These are phyloP conservation scores for Orbilia javanica DNA, from an alignment of 2,329 filamentous ascomycete species.

Conservation along the genomic window DNA sequence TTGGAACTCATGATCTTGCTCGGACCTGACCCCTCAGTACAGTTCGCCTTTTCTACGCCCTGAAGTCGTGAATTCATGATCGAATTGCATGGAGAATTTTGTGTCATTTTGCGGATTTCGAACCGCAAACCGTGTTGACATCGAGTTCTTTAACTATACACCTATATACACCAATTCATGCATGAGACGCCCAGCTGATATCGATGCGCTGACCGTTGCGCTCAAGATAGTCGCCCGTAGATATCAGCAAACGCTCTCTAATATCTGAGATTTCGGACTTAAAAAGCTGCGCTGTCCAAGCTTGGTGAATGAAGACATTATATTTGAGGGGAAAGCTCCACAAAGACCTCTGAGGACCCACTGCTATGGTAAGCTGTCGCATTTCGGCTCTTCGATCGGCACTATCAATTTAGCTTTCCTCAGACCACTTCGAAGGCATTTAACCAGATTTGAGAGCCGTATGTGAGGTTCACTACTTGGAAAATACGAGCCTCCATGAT, in stretches of 20 bases:
- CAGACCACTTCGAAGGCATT: constrained; percentile 1
- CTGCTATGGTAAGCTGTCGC: constrained; percentile 5
- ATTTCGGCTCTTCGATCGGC: constrained; percentile 52
- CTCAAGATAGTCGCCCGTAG: too few relatives aligned
- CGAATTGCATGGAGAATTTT: background rate
- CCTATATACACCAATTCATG: too few relatives aligned
- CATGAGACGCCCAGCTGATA: too few relatives aligned
- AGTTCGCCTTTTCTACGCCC: too few relatives aligned
- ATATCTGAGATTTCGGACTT: background rate
- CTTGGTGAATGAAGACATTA: background rate
- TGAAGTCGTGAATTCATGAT: too few relatives aligned
- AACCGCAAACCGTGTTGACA: constrained; percentile 18
- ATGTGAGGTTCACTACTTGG: background rate
- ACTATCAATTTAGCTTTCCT: constrained; percentile 12
- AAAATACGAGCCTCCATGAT: constrained; percentile 45
- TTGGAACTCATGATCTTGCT: background rate
- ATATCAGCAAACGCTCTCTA: background rate
- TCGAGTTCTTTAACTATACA: too few relatives aligned
- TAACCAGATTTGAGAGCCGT: background rate
- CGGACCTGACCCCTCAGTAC: too few relatives aligned
- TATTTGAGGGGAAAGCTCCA: background rate
- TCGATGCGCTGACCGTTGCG: too few relatives aligned
- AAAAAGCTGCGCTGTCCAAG: background rate
- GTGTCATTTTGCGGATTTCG: constrained; percentile 22
- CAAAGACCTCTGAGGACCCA: background rate